These are phyloP conservation scores for Hypseocharis bilobata DNA, from an alignment of 441 rosid species.

Conservation along the genomic window DNA sequence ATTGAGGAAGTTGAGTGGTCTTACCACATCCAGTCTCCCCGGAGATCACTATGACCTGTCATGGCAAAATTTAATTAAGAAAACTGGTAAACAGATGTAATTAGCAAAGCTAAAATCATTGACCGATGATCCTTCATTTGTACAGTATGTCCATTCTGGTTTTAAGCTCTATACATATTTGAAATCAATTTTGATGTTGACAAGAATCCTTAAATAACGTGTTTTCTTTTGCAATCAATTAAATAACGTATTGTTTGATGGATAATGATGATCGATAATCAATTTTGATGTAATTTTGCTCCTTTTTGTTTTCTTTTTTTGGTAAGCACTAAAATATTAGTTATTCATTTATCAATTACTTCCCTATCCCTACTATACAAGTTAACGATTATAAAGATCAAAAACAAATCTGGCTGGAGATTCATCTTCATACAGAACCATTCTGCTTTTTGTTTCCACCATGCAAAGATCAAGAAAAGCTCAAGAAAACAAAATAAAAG, in stretches of 20 bases:
- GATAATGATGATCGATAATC: too few relatives aligned
- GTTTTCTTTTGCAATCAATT: too few relatives aligned
- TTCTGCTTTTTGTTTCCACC: background rate
- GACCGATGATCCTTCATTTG: background rate
- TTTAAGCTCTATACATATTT: too few relatives aligned
- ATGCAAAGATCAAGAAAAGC: background rate
- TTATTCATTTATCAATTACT: too few relatives aligned
- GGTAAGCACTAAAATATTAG: too few relatives aligned
- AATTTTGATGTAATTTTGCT: too few relatives aligned
- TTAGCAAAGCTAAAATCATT: background rate
- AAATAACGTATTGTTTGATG: too few relatives aligned
- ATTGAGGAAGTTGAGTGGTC: slow-evolving; percentile 98
- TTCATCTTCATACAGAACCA: slow-evolving; percentile 1
- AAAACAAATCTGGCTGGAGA: background rate
- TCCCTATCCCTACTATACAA: background rate
- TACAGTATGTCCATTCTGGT: background rate
- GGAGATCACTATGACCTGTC: slow-evolving; percentile 80
- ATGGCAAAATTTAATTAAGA: slow-evolving; percentile 17
- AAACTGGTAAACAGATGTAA: background rate
- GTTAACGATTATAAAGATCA: background rate
- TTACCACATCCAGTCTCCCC: slow-evolving; percentile 99
- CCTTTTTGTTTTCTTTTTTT: too few relatives aligned
- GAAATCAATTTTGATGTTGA: too few relatives aligned
- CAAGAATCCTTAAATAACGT: too few relatives aligned
- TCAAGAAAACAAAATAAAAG: background rate